phyloP scores from a whole-genome alignment of 192 early-diverging fungal genomes.

The Backusella luteola region DNA sequence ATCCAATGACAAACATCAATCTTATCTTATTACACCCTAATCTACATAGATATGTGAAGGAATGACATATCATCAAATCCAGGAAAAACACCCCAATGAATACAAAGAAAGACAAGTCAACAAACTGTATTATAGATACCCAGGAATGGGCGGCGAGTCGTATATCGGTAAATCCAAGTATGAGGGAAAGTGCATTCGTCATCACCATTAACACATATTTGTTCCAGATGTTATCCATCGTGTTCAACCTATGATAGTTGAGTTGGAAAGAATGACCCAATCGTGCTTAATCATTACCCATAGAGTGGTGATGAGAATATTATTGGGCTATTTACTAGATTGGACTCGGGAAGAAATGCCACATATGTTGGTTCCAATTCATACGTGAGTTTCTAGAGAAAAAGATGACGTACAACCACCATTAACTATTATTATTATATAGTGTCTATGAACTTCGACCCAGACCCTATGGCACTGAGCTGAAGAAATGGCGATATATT shows the following conservation, averaged over 20 bases:
- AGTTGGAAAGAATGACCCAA: constrained; percentile 90
- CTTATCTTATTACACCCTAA: neutral
- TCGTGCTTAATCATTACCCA: constrained; percentile 90
- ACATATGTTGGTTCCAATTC: constrained; percentile 41
- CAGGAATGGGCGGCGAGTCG: constrained; percentile 94
- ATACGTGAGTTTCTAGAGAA: constrained; percentile 24
- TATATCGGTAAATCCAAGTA: constrained; percentile 51
- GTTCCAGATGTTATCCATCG: constrained; percentile 88
- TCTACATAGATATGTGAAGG: constrained; percentile 57
- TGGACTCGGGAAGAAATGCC: constrained; percentile 41
- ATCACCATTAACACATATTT: neutral
- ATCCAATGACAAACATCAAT: neutral
- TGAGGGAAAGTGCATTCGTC: neutral
- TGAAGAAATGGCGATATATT: constrained; percentile 39
- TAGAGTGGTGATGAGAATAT: constrained; percentile 85
- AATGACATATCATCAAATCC: constrained; percentile 80
- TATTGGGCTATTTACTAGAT: constrained; percentile 89
- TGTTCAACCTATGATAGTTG: constrained; percentile 89
- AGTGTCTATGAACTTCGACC: constrained; percentile 41
- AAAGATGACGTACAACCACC: neutral
- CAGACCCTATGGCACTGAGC: constrained; percentile 38
- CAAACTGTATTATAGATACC: constrained; percentile 94
- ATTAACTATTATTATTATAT: neutral
- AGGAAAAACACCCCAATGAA: constrained; percentile 76
- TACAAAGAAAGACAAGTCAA: constrained; percentile 74